A percentile compares a stretch with the other conserved stretches of the same genome.
These are phyloP conservation scores for Paracoccidioides brasiliensis DNA, from an alignment of 2,329 filamentous ascomycete genomes.

Conservation along the genomic window DNA sequence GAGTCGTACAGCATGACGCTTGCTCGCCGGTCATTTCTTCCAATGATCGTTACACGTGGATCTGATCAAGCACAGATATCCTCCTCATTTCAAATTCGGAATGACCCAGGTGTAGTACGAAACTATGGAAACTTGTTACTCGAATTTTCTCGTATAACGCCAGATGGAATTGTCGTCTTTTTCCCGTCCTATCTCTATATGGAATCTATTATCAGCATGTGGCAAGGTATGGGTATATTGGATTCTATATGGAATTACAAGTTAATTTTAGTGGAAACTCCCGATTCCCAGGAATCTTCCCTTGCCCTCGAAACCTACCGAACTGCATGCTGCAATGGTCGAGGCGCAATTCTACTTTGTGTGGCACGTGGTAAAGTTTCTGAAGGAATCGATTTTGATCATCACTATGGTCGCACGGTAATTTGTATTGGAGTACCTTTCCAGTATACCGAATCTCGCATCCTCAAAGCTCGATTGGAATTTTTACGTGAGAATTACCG, in stretches of 20 bases:
- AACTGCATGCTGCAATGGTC: slow-evolving; percentile 92
- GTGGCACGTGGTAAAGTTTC: slow-evolving; percentile 95
- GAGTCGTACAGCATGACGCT: slow-evolving; percentile 97
- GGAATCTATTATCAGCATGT: slow-evolving; percentile 98
- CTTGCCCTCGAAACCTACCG: slow-evolving; percentile 92
- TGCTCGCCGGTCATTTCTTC: slow-evolving; percentile 84
- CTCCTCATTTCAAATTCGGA: slow-evolving; percentile 86
- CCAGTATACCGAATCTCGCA: slow-evolving; percentile 96
- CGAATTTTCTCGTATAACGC: slow-evolving; percentile 91
- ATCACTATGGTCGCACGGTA: slow-evolving; percentile 93
- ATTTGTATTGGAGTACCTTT: slow-evolving; percentile 94
- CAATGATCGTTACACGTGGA: slow-evolving; percentile 92
- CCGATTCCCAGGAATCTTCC: slow-evolving; percentile 92
- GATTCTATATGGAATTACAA: slow-evolving; percentile 99
- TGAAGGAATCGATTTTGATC: slow-evolving; percentile 98
- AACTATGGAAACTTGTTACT: slow-evolving; percentile 91
- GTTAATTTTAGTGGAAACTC: slow-evolving; percentile 92
- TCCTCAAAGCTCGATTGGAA: slow-evolving; percentile 86
- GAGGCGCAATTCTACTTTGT: slow-evolving; percentile 83
- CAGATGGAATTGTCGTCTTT: slow-evolving; percentile 97
- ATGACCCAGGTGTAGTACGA: slow-evolving; percentile 89
- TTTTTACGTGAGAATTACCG: slow-evolving; percentile 95
- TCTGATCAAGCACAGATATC: slow-evolving; percentile 89
- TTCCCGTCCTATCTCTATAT: slow-evolving; percentile 98
- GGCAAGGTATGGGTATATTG: slow-evolving; percentile 96